Conservation (phyloP, 2,329 filamentous ascomycete species). For the Alternaria arborescens region DNA sequence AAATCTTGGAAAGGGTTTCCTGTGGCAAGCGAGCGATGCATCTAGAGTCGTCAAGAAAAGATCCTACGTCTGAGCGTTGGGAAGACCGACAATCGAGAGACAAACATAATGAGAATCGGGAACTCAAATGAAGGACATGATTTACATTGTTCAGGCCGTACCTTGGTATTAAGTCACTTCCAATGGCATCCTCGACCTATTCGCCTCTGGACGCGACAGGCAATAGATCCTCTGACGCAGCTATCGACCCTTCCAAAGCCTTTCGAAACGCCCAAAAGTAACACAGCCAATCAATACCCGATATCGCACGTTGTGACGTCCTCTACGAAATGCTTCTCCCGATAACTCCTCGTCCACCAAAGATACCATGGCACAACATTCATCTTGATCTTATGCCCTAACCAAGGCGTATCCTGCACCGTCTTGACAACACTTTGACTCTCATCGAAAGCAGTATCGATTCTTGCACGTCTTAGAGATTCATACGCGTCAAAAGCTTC, state of each 20-base stretch:
- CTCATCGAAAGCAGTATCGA: conserved; percentile 58
- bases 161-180: background rate
- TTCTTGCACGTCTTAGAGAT: conserved; percentile 54
- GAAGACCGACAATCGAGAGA: background rate
- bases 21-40: background rate
- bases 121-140: background rate
- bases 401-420: conserved; percentile 56
- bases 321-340: conserved; percentile 57
- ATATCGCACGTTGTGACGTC: conserved; percentile 55
- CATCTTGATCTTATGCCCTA: conserved; percentile 57
- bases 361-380: conserved; percentile 58
- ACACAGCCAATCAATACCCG: conserved; percentile 39
- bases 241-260: background rate
- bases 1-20: background rate
- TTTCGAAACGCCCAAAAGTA: background rate
- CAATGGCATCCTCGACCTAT: background rate
- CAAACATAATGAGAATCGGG: background rate
- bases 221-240: background rate
- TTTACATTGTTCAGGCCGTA: background rate
- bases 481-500: conserved; percentile 60
- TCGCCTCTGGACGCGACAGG: background rate
- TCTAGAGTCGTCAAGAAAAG: background rate
- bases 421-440: conserved; percentile 57
- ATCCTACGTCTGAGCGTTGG: background rate
- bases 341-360: conserved; percentile 54